Percentiles rank a stretch among this genome's conserved stretches.
Conservation (phyloP, 1,284 basidiomycete genomes). For the Salmacisia buchloeana region DNA sequence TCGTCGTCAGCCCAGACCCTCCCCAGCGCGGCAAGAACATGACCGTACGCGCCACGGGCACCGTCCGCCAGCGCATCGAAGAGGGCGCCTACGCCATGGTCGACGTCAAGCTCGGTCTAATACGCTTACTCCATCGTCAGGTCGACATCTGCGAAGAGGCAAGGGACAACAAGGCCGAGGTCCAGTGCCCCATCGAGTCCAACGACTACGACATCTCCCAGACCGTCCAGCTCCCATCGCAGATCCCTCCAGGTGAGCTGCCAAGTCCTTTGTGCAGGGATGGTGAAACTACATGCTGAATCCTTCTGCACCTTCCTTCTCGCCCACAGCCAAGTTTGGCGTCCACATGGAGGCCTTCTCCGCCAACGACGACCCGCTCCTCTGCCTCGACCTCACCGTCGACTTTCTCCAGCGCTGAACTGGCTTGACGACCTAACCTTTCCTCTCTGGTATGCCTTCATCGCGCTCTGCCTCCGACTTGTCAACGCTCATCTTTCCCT, state of each 20-base stretch:
- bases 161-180: constrained; percentile 34
- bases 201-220: constrained; percentile 42
- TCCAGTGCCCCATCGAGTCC: constrained; percentile 42
- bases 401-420: constrained; percentile 50
- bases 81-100: constrained; percentile 43
- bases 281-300: background rate
- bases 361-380: constrained; percentile 67
- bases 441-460: too few relatives aligned
- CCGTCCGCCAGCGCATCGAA: constrained; percentile 28
- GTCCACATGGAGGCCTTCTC: constrained; percentile 71
- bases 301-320: background rate
- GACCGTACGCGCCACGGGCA: constrained; percentile 40
- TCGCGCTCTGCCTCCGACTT: too few relatives aligned
- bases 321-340: constrained; percentile 69
- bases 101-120: constrained; percentile 44
- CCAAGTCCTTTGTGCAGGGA: constrained; percentile 4
- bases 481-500: too few relatives aligned
- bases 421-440: too few relatives aligned
- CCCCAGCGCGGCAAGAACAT: constrained; percentile 45
- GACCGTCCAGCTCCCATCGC: constrained; percentile 40
- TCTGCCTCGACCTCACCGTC: constrained; percentile 72
- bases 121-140: constrained; percentile 33
- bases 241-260: constrained; percentile 40
- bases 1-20: constrained; percentile 42
- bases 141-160: constrained; percentile 45